Evolutionary conservation across 495 filamentous ascomycete genomes (phyloP), one percentile per base, ranked within the genome.

Genomic region (Penicillium argentinense): DNA sequence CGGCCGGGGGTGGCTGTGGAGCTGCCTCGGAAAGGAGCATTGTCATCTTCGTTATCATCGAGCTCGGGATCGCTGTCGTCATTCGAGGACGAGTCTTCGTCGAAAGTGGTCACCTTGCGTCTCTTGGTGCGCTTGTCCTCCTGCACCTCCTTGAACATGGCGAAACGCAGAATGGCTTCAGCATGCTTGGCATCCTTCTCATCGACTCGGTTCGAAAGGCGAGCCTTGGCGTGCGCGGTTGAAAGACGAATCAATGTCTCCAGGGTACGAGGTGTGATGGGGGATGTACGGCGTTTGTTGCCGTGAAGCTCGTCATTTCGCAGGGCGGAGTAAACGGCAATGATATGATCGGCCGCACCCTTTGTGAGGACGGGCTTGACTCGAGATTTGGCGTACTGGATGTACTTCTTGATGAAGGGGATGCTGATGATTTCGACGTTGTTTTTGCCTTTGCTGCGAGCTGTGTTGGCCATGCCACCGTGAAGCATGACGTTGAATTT

Each of bases 331-430:
- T 97, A 99, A n/a, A 90, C 87, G 12, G 87, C 78, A 39, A 92
- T 84, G 59, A 97, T 95, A 54, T 95, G 88, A 56, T 96, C 88
- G 28, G 91, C 88, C 8, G 95, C 93, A 21, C 89, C 91, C 62
- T 92, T 91, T 12, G 95, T 96, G 45, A 99, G 71, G 18, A 95
- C 75, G 4, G 93, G 93, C 81, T 91, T 92, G 57, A 96, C 79
- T 63, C 93, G 75, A 21, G 83, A 85, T 70, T 97, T 97, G 54
- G 95, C 91, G 66, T 99, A 99, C 63, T 99, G 93, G 48, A 99
- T 91, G 66, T 97, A 99, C 69, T 99, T 99, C 76, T 97, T 97
- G 70, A 99, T 91, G 73, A 99, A 99, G 1, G 92, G 91, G 47
- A 99, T 96, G 68, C 88, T 93, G 45, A 97, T 75, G n/a, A 99